phyloP scores from a whole-genome alignment of 225 moss, liverwort and hornwort genomes.

The Sphagnum tenellum region DNA sequence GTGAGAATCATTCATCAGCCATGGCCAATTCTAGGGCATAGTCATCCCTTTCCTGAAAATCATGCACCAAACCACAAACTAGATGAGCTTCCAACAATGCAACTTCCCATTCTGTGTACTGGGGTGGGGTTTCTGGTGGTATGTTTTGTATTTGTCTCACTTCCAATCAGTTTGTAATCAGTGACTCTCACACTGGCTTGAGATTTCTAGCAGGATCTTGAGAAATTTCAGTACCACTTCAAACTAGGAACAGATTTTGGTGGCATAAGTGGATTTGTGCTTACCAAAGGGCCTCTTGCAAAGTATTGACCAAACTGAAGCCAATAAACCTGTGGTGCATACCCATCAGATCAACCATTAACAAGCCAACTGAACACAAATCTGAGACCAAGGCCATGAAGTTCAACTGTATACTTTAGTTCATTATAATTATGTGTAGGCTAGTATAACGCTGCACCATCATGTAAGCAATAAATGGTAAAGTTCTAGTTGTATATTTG shows the following conservation, averaged over 20 bases:
- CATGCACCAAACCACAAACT: not conserved
- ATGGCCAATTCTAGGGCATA: constrained; percentile 88
- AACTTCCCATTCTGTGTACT: too few species aligned
- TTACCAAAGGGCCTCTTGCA: constrained; percentile 81
- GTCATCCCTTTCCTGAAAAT: constrained; percentile 76
- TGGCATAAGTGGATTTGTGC: constrained; percentile 11
- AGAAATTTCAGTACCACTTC: too few species aligned
- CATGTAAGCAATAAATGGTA: too few species aligned
- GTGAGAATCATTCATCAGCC: constrained; percentile 55
- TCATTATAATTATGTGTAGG: not conserved
- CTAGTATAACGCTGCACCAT: too few species aligned
- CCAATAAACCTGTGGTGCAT: constrained; percentile 82
- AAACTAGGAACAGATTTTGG: too few species aligned
- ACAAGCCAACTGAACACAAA: not conserved
- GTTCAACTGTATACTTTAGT: not conserved
- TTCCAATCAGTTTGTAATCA: not conserved
- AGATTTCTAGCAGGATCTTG: too few species aligned
- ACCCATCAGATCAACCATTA: not conserved
- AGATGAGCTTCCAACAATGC: not conserved
- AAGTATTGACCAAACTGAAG: constrained; percentile 94
- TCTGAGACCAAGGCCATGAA: not conserved
- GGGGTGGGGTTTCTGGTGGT: too few species aligned
- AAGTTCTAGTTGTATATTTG: too few species aligned
- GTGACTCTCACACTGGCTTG: not conserved
- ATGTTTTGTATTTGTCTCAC: not conserved